phyloP scores from a whole-genome alignment of 495 filamentous ascomycete species.

The Lepraria neglecta region DNA sequence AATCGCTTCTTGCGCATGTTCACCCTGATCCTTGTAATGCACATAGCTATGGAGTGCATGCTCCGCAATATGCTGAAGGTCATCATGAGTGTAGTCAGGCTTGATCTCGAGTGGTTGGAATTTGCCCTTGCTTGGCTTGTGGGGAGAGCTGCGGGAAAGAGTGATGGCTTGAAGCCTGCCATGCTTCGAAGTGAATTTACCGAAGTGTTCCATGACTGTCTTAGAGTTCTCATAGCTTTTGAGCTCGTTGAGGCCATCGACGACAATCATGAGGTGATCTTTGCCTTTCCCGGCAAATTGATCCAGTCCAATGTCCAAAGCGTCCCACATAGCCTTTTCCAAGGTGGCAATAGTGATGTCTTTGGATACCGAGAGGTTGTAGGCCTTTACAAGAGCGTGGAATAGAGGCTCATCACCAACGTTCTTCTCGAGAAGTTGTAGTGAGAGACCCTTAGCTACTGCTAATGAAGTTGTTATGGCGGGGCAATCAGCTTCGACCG shows the following conservation, averaged over 20 bases:
- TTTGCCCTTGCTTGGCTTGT: conserved; percentile 32
- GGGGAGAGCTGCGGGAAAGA: conserved; percentile 43
- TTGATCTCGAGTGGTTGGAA: conserved; percentile 44
- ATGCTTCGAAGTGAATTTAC: conserved; percentile 37
- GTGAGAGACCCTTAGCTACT: conserved; percentile 50
- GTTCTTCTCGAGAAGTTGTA: conserved; percentile 54
- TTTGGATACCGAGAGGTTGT: conserved; percentile 33
- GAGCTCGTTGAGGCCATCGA: conserved; percentile 56
- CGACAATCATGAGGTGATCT: conserved; percentile 48
- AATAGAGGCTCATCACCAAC: conserved; percentile 48
- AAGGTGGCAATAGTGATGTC: conserved; percentile 35
- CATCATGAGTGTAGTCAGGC: conserved; percentile 43
- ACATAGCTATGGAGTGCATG: conserved; percentile 38
- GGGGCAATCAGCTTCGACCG: conserved; percentile 32
- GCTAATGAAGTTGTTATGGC: conserved; percentile 44
- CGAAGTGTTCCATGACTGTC: conserved; percentile 41
- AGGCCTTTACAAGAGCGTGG: conserved; percentile 40
- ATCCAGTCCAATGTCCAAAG: conserved; percentile 45
- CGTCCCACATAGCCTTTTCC: conserved; percentile 47
- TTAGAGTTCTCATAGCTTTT: conserved; percentile 36
- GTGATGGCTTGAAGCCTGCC: conserved; percentile 43
- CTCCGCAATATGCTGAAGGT: conserved; percentile 44
- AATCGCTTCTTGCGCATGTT: conserved; percentile 38
- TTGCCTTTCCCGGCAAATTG: conserved; percentile 31
- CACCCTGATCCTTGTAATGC: conserved; percentile 38